Conservation (phyloP, 169 alveolate species). For the Haemoproteus tartakovskyi region DNA sequence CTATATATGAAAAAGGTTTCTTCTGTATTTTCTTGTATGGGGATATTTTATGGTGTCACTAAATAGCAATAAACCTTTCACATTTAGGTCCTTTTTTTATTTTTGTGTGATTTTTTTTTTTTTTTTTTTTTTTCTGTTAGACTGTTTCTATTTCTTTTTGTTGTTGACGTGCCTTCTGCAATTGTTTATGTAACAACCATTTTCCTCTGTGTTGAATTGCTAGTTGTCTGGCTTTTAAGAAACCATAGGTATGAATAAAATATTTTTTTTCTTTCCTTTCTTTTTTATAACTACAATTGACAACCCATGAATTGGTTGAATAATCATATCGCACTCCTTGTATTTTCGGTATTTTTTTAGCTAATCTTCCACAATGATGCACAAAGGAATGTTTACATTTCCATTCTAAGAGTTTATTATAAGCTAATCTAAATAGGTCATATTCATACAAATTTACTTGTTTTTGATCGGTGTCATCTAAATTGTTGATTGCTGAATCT, state of each 20-base stretch:
- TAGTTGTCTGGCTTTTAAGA: conserved; percentile 55
- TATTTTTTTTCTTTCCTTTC: conserved; percentile 49
- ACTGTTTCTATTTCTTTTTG: no score
- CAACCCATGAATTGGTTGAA: conserved; percentile 64
- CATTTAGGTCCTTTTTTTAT: no score
- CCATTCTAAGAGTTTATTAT: conserved; percentile 46
- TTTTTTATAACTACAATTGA: conserved; percentile 13
- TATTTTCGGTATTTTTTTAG: conserved; percentile 28
- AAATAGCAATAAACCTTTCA: no score
- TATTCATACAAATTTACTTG: conserved; percentile 44
- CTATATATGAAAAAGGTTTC: no score
- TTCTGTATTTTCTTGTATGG: no score
- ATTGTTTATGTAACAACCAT: no score
- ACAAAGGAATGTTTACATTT: conserved; percentile 32
- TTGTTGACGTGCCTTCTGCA: no score
- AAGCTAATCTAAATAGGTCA: conserved; percentile 29
- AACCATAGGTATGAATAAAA: conserved; percentile 49
- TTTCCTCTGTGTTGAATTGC: conserved; percentile 56
- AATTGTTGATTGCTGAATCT: conserved; percentile 45
- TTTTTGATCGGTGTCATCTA: conserved; percentile 38
- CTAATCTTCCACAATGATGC: conserved; percentile 26
- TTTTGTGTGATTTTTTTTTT: no score
- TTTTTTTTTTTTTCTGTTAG: no score
- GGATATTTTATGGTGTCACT: no score
- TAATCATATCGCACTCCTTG: conserved; percentile 65